Base-by-base conservation (phyloP, 345 rosid species). In the Eucalyptus virginea region DNA sequence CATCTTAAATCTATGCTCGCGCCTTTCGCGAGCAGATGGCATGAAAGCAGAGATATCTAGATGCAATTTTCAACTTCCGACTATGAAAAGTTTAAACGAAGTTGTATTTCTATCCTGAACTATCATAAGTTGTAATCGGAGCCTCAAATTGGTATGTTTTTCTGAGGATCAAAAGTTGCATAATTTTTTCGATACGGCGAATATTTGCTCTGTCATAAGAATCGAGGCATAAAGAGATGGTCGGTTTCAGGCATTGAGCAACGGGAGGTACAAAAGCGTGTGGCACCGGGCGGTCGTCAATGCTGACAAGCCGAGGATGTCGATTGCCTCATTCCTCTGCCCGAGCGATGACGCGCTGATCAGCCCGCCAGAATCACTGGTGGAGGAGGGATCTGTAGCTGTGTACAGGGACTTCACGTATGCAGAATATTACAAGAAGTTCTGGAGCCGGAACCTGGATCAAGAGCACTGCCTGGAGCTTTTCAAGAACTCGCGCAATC, bases 371-470 rank as follows among this genome's bases (percentile, higher is more conserved):
- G 90, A 91, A 87, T 50, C 95, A 21, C 94, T 93, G 48, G 87
- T 92, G 1, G 93, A 91, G 5, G 92, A 91, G 81, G 95, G 92
- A 42, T 44, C 88, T 9, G 94, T 90, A 30, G 95, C 97, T 16
- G 9, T 95, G 6, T 97, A 97, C 91, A 94, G 93, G 88, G 97
- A 94, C 89, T 97, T 89, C 93, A 97, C 99, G 3, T 97, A 97
- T 60, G 93, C 94, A 5, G 99, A 97, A 89, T 97, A 97, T 87
- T 97, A 97, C 93, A 93, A 90, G 32, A 96, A 93, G 93, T 97
- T 97, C 77, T 97, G 98, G 98, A 97, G 99, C 95, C 92, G 97
- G 91, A 91, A 97, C 90, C 88, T 97, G 92, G 99, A 97, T 88
- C 94, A 96, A 90, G 94, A 96, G 54, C 98, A 95, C 86, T 97